Conservation (phyloP, 2,329 filamentous ascomycete species). For the Geosmithia putterillii region DNA sequence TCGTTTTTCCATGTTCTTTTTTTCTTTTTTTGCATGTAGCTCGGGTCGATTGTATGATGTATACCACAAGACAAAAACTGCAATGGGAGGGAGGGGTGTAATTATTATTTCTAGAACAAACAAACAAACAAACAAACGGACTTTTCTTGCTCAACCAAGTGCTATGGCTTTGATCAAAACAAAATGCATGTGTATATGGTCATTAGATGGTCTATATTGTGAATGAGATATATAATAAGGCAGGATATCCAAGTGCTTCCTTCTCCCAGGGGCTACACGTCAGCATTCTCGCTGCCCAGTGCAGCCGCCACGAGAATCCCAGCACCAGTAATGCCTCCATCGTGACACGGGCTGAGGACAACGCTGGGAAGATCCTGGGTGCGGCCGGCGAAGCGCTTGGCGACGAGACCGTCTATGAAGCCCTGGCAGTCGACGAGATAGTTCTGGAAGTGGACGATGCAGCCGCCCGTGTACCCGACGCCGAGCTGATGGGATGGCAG, state of each 20-base stretch:
- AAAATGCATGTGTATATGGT: no score
- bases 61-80: no score
- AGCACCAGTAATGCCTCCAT: constrained; percentile 49
- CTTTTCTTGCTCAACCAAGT: neutral
- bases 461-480: constrained; percentile 69
- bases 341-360: constrained; percentile 42
- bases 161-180: no score
- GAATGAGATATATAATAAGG: no score
- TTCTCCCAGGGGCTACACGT: no score
- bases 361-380: constrained; percentile 26
- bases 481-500: constrained; percentile 40
- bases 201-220: no score
- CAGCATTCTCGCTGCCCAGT: constrained; percentile 20
- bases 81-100: no score
- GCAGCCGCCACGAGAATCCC: constrained; percentile 43
- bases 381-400: constrained; percentile 10
- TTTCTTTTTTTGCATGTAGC: neutral
- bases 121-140: neutral
- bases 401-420: constrained; percentile 47
- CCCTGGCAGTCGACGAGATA: constrained; percentile 58
- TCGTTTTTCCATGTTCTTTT: neutral
- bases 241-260: no score
- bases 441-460: constrained; percentile 68
- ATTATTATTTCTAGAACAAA: neutral
- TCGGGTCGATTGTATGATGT: neutral